Conservation (phyloP, 73 alveolate genomes). For the Paramecium sexaurelia region DNA sequence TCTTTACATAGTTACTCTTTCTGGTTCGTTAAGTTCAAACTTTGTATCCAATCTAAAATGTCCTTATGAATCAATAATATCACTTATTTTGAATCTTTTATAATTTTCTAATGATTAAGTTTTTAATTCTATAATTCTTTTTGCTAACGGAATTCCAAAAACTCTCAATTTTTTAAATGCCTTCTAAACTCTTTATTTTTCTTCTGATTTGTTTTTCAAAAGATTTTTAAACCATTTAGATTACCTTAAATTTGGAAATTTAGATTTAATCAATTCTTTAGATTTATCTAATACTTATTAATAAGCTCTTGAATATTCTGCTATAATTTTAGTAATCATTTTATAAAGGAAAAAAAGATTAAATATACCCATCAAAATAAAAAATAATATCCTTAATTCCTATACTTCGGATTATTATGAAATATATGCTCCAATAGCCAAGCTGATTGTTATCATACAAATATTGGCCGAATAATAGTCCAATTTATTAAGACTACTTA, state of each 20-base stretch:
- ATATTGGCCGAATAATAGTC: constrained; percentile 17
- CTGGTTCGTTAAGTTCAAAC: not conserved
- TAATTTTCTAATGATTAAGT: not conserved
- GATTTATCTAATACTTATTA: not conserved
- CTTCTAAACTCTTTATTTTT: not conserved
- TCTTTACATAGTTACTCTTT: not conserved
- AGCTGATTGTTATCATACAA: not conserved
- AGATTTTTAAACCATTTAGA: not conserved
- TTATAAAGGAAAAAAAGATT: not conserved
- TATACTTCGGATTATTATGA: not conserved
- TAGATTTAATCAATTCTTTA: not conserved
- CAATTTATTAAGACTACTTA: not conserved
- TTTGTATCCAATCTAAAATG: not conserved
- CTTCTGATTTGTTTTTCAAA: not conserved
- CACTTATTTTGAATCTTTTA: not conserved
- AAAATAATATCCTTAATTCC: not conserved
- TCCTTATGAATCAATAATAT: not conserved
- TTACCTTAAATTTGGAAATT: not conserved
- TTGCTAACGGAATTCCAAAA: not conserved
- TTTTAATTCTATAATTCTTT: not conserved
- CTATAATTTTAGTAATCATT: not conserved
- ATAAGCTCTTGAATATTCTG: not conserved
- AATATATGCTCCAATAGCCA: not conserved
- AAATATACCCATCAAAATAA: not conserved
- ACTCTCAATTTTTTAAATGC: not conserved